Conservation (phyloP, 768 basidiomycete species). For the Pulveroboletus sp. region DNA sequence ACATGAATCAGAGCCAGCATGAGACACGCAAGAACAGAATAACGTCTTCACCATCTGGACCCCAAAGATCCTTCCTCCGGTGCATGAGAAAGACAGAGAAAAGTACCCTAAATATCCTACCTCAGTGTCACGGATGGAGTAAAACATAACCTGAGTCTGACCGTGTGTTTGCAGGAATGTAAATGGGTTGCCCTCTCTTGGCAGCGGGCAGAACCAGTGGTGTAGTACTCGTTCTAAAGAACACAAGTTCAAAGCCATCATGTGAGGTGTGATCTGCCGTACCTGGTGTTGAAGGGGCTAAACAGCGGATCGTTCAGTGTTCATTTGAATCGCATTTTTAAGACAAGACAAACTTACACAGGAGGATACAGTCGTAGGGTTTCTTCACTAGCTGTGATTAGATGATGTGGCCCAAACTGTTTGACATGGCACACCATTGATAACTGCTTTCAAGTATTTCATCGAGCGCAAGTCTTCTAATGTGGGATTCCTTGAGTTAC, state of each 20-base stretch:
- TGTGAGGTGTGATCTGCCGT: neutral
- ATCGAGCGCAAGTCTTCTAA: constrained; percentile 32
- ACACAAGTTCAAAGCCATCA: neutral
- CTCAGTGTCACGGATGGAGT: neutral
- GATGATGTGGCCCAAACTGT: neutral
- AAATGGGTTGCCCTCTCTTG: constrained; percentile 26
- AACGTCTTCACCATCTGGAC: constrained; percentile 48
- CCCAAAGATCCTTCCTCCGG: constrained; percentile 59
- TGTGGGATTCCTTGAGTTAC: constrained; percentile 26
- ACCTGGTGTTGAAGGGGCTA: constrained; percentile 27
- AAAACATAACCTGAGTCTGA: constrained; percentile 2
- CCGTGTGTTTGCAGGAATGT: constrained; percentile 31
- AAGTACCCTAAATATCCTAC: constrained; percentile 24
- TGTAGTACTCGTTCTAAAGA: constrained; percentile 19
- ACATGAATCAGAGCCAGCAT: neutral
- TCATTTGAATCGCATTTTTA: neutral
- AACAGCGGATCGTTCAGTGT: neutral
- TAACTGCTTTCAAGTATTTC: constrained; percentile 39
- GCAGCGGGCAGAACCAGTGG: constrained; percentile 21
- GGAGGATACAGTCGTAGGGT: constrained; percentile 28
- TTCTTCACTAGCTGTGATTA: constrained; percentile 17
- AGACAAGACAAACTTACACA: constrained; percentile 21
- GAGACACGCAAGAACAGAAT: neutral
- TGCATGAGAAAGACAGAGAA: constrained; percentile 58
- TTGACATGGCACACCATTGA: constrained; percentile 25